Evolutionary conservation across 148 eudicot species (phyloP).

Genomic region (Nepenthes gracilis): DNA sequence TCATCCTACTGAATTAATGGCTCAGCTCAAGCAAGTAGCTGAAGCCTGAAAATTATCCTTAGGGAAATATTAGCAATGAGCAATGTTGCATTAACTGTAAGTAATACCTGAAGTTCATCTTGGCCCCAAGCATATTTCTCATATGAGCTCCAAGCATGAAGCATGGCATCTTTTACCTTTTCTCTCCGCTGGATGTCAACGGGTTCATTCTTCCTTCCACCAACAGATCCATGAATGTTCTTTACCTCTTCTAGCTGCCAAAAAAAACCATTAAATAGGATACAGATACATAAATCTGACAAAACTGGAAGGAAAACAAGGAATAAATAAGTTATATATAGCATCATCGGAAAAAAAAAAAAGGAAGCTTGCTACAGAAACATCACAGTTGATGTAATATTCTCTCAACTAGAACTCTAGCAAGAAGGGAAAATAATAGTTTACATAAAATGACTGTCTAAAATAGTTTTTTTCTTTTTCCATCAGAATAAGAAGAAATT

Average conservation of each 20-base stretch:
- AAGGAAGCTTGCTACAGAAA: no score
- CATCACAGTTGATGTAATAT: no score
- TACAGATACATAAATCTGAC: no score
- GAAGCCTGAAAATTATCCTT: neutral
- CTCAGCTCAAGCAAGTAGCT: neutral
- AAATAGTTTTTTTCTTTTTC: no score
- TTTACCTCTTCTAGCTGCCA: conserved; percentile 59
- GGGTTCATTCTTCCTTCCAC: conserved; percentile 15
- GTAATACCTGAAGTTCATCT: conserved; percentile 89
- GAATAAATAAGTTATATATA: no score
- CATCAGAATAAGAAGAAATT: no score
- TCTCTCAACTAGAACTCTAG: no score
- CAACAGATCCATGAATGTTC: conserved; percentile 18
- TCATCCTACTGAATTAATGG: neutral
- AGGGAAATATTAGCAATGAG: neutral
- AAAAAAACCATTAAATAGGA: neutral
- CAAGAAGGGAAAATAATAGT: no score
- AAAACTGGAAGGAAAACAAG: no score
- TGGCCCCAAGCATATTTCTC: conserved; percentile 99
- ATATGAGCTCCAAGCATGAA: conserved; percentile 97
- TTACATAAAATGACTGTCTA: no score
- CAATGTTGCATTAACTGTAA: neutral
- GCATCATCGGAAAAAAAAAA: no score
- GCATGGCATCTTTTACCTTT: conserved; percentile 94
- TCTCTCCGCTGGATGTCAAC: conserved; percentile 53